Evolutionary conservation across 495 filamentous ascomycete genomes (phyloP).

Genomic region (Aspergillus haitiensis): DNA sequence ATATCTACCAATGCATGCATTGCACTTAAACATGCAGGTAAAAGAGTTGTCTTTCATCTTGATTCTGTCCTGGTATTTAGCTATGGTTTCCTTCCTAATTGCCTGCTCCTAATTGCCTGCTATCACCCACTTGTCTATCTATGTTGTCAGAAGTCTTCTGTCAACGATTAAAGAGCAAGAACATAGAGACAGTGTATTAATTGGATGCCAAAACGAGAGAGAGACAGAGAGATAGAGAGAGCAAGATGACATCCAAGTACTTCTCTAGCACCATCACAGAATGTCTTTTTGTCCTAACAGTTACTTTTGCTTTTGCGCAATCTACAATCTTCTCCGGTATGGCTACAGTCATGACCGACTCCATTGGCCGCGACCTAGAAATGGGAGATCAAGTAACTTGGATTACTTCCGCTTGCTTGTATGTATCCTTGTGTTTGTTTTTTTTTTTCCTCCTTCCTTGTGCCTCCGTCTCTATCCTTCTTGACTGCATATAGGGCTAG

Average conservation of each 20-base stretch:
- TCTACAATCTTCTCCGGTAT: slow-evolving; percentile 59
- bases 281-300: slow-evolving; percentile 64
- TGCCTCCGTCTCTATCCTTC: neutral
- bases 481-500: neutral
- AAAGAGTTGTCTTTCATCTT: neutral
- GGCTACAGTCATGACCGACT: slow-evolving; percentile 61
- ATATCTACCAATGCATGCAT: neutral
- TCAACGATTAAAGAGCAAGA: too few relatives aligned
- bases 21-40: neutral
- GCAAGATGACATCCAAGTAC: slow-evolving; percentile 13
- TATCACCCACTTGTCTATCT: too few relatives aligned
- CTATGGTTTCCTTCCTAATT: too few relatives aligned
- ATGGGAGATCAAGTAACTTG: slow-evolving; percentile 67
- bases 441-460: neutral
- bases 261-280: slow-evolving; percentile 65
- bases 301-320: slow-evolving; percentile 68
- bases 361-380: slow-evolving; percentile 58
- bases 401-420: slow-evolving; percentile 66
- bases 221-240: neutral
- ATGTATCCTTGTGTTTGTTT: slow-evolving; percentile 24
- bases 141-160: too few relatives aligned
- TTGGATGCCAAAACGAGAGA: neutral
- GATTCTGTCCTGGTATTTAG: neutral
- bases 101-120: too few relatives aligned
- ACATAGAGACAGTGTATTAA: too few relatives aligned